Evolutionary conservation across 2,329 filamentous ascomycete genomes (phyloP).

Genomic region (Seiridium cupressi): DNA sequence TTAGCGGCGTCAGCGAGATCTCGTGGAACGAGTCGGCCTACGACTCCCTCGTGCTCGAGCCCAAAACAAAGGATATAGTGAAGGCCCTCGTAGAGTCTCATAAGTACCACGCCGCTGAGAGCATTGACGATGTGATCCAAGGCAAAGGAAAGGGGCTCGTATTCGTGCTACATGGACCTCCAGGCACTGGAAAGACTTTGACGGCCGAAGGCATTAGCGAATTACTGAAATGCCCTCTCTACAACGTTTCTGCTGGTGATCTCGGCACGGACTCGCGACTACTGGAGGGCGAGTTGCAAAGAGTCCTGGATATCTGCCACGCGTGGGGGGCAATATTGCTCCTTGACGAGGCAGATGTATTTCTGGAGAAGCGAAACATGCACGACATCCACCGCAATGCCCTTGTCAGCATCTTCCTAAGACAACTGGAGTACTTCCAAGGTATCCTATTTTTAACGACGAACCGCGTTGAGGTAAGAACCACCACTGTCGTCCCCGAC

Average conservation of each 20-base stretch:
- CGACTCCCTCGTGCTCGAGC: conserved; percentile 71
- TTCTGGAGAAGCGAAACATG: conserved; percentile 78
- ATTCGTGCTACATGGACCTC: conserved; percentile 77
- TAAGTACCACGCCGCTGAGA: conserved; percentile 77
- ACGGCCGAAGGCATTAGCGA: conserved; percentile 87
- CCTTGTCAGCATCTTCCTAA: conserved; percentile 82
- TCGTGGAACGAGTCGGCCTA: conserved; percentile 84
- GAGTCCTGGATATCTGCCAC: conserved; percentile 82
- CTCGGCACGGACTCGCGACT: conserved; percentile 73
- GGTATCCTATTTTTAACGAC: conserved; percentile 89
- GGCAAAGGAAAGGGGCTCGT: conserved; percentile 88
- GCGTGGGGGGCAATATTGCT: conserved; percentile 83
- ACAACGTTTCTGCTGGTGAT: conserved; percentile 80
- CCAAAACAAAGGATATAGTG: conserved; percentile 64
- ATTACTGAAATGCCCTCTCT: conserved; percentile 75
- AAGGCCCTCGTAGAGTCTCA: conserved; percentile 81
- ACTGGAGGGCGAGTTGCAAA: conserved; percentile 75
- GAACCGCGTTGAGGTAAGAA: conserved; percentile 68
- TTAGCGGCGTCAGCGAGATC: conserved; percentile 77
- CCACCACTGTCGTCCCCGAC: neutral
- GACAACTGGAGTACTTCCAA: conserved; percentile 87
- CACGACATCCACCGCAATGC: conserved; percentile 84
- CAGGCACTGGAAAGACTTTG: conserved; percentile 85
- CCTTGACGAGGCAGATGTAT: conserved; percentile 83
- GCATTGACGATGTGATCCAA: conserved; percentile 78